These are phyloP conservation scores for Hordeum marinum DNA, from an alignment of 176 grass and related monocot genomes.

Conservation along the genomic window DNA sequence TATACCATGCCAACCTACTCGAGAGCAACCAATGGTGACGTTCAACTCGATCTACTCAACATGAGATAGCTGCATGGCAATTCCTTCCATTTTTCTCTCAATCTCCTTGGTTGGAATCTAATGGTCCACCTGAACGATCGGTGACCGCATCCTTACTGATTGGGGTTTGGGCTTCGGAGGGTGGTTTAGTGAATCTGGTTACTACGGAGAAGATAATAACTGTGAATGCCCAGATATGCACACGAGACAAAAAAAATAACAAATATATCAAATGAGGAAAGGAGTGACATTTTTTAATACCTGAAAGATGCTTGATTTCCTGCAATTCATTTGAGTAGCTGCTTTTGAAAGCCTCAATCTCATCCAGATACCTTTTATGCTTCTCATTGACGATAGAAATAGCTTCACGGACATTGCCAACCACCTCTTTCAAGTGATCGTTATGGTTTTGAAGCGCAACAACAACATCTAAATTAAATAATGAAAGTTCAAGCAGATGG, in stretches of 20 bases:
- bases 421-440: slow-evolving; percentile 57
- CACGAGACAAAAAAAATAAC: neutral
- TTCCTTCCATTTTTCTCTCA: too few relatives aligned
- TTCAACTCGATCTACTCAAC: too few relatives aligned
- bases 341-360: slow-evolving; percentile 61
- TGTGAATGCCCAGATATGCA: slow-evolving; percentile 1
- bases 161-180: too few relatives aligned
- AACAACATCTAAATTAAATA: slow-evolving; percentile 67
- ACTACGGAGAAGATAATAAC: neutral
- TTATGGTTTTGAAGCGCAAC: slow-evolving; percentile 70
- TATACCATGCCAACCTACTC: too few relatives aligned
- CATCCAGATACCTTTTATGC: slow-evolving; percentile 61
- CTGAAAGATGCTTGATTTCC: slow-evolving; percentile 83
- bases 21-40: too few relatives aligned
- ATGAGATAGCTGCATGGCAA: too few relatives aligned
- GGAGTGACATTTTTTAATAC: slow-evolving; percentile 35
- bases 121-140: too few relatives aligned
- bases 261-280: neutral
- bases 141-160: too few relatives aligned
- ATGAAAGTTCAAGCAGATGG: slow-evolving; percentile 15
- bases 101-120: too few relatives aligned
- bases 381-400: slow-evolving; percentile 61
- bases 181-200: too few relatives aligned
- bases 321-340: slow-evolving; percentile 54
- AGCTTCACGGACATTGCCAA: slow-evolving; percentile 63